Conservation (phyloP, 345 rosid species). For the Kandelia obovata region DNA sequence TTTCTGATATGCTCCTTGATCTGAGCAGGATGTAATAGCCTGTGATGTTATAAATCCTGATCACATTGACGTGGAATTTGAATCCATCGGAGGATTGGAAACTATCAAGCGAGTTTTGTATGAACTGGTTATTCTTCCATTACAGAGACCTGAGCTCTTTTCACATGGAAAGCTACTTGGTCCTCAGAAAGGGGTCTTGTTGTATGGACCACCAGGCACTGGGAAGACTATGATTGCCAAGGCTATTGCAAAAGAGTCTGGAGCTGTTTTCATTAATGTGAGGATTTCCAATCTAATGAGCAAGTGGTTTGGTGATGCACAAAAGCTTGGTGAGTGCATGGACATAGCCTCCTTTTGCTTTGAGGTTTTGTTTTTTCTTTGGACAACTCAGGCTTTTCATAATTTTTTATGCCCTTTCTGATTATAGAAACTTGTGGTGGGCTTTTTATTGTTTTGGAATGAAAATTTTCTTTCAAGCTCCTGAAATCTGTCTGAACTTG, state of each 20-base stretch:
- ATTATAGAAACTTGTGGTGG: neutral
- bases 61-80: slow-evolving; percentile 86
- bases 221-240: slow-evolving; percentile 99
- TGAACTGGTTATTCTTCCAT: slow-evolving; percentile 88
- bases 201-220: slow-evolving; percentile 98
- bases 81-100: slow-evolving; percentile 85
- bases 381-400: no score
- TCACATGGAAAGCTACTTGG: slow-evolving; percentile 90
- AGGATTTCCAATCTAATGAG: slow-evolving; percentile 88
- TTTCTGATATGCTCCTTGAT: neutral
- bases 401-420: no score
- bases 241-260: slow-evolving; percentile 95
- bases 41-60: slow-evolving; percentile 97
- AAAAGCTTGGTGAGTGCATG: slow-evolving; percentile 76
- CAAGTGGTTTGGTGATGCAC: slow-evolving; percentile 99
- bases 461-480: neutral
- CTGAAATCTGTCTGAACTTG: neutral
- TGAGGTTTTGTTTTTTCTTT: neutral
- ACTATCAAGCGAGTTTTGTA: slow-evolving; percentile 70
- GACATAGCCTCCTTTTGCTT: neutral
- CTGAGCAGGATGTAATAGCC: slow-evolving; percentile 82
- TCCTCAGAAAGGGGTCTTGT: slow-evolving; percentile 92
- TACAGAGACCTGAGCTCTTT: slow-evolving; percentile 86
- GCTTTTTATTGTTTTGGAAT: neutral
- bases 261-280: slow-evolving; percentile 94